These are phyloP conservation scores for Hypoxylon rickii DNA, from an alignment of 495 filamentous ascomycete genomes.

Conservation along the genomic window DNA sequence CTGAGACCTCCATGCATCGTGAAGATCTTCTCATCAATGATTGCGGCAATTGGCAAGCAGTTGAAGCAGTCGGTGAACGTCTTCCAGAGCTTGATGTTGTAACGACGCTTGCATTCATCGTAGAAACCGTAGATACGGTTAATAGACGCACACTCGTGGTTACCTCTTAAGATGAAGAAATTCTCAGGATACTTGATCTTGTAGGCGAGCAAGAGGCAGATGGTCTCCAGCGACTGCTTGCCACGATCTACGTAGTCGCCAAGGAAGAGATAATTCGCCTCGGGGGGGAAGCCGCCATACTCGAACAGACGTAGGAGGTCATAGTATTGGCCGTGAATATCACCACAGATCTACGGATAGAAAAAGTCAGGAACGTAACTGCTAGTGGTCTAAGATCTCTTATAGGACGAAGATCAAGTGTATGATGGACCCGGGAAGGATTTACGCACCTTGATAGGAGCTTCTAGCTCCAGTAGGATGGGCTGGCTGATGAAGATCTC, in stretches of 20 bases:
- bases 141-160: constrained; percentile 99
- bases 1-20: constrained; percentile 99
- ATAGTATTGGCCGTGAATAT: constrained; percentile 99
- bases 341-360: constrained; percentile 84
- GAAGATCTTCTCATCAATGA: constrained; percentile 99
- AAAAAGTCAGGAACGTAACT: constrained; percentile 29
- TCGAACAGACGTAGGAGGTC: constrained; percentile 97
- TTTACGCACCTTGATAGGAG: constrained; percentile 90
- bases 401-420: not conserved
- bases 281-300: constrained; percentile 97
- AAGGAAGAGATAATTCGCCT: constrained; percentile 99
- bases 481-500: constrained; percentile 99
- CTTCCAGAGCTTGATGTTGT: constrained; percentile 99
- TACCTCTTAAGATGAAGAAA: constrained; percentile 98
- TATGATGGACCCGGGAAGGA: constrained; percentile 2
- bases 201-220: constrained; percentile 96
- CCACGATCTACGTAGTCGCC: constrained; percentile 99
- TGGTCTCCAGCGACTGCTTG: constrained; percentile 99
- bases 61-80: constrained; percentile 99
- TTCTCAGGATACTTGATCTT: constrained; percentile 99
- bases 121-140: constrained; percentile 99
- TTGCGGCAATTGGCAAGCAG: constrained; percentile 98
- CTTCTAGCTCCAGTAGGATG: constrained; percentile 94
- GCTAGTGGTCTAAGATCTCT: constrained; percentile 3
- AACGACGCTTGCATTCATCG: constrained; percentile 98